Evolutionary conservation across 2,329 filamentous ascomycete genomes (phyloP).

Genomic region (Bipolaris gigantea): DNA sequence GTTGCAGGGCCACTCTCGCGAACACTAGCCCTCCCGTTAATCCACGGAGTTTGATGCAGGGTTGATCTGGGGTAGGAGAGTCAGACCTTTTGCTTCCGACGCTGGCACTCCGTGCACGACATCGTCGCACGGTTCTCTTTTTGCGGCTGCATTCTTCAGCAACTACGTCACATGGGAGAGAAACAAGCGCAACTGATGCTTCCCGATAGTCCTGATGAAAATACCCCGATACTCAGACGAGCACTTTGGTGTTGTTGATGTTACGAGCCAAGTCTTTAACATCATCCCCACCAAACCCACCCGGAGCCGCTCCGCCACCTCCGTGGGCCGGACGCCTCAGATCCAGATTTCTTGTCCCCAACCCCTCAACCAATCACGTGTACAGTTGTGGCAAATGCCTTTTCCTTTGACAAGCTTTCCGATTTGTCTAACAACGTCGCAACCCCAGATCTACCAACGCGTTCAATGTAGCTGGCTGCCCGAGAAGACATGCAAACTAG

Average conservation of each 20-base stretch:
- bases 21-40: conserved; percentile 47
- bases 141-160: conserved; percentile 22
- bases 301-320: conserved; percentile 9
- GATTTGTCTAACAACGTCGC: background rate
- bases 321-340: conserved; percentile 2
- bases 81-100: conserved; percentile 55
- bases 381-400: background rate
- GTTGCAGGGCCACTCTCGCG: conserved; percentile 55
- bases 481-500: background rate
- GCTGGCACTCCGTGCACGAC: conserved; percentile 54
- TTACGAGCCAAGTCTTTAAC: conserved; percentile 3
- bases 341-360: background rate
- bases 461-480: background rate
- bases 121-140: conserved; percentile 31
- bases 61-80: conserved; percentile 4
- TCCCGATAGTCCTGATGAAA: conserved; percentile 1
- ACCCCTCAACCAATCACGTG: conserved; percentile 8
- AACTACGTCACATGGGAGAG: background rate
- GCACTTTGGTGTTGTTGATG: background rate
- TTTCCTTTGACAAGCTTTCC: background rate
- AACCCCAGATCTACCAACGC: background rate
- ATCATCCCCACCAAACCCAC: conserved; percentile 8
- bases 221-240: conserved; percentile 4
- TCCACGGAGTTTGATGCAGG: conserved; percentile 5
- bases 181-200: too few species aligned